phyloP scores from a whole-genome alignment of 225 moss, liverwort and hornwort species.

The Antitrichia curtipendula region DNA sequence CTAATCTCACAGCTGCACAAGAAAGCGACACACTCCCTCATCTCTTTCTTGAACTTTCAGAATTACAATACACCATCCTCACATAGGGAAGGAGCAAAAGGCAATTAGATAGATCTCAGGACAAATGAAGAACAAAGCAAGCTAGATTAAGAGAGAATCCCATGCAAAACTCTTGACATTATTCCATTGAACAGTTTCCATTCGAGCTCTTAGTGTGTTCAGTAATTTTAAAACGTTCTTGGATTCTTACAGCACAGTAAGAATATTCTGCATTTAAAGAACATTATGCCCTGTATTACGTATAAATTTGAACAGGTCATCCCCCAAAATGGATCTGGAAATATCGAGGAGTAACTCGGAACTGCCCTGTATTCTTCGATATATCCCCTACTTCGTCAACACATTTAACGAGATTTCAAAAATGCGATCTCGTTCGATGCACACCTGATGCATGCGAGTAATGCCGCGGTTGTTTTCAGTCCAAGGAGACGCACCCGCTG shows the following conservation, averaged over 20 bases:
- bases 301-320: background rate
- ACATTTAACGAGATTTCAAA: background rate
- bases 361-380: background rate
- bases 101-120: background rate
- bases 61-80: background rate
- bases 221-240: background rate
- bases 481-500: conserved; percentile 9
- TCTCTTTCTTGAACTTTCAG: background rate
- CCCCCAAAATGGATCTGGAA: background rate
- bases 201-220: background rate
- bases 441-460: conserved; percentile 84
- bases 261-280: background rate
- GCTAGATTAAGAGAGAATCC: background rate
- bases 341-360: background rate
- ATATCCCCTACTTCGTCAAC: background rate
- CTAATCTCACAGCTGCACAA: background rate
- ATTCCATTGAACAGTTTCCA: background rate
- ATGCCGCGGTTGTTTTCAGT: conserved; percentile 52
- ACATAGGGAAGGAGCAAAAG: background rate
- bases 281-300: no score
- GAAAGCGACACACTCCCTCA: background rate
- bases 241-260: background rate
- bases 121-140: background rate
- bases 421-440: background rate
- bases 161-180: background rate